Conservation (phyloP, 2,329 filamentous ascomycete genomes). For the Trichoderma sp. region DNA sequence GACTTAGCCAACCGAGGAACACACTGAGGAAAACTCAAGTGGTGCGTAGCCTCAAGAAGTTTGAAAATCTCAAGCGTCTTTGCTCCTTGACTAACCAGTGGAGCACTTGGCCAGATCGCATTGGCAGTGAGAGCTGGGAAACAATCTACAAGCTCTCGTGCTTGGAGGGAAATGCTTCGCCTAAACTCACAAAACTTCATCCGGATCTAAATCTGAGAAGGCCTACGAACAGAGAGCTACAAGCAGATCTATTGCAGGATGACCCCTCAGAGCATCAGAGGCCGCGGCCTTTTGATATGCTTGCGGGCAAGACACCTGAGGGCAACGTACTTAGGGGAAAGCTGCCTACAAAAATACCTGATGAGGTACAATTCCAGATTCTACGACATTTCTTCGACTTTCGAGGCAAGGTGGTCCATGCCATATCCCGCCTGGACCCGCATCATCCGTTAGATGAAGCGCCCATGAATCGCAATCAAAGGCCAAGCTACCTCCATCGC, state of each 20-base stretch:
- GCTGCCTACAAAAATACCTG: not conserved
- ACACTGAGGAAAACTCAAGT: not conserved
- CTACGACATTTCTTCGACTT: constrained; percentile 42
- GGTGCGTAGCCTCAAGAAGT: not conserved
- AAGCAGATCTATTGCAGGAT: not conserved
- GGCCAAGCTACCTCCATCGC: constrained; percentile 34
- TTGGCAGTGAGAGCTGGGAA: not conserved
- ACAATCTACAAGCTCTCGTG: not conserved
- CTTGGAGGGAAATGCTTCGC: constrained; percentile 19
- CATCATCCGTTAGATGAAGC: constrained; percentile 27
- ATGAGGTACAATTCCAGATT: constrained; percentile 37
- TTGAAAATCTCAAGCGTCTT: not conserved
- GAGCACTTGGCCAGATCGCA: not conserved
- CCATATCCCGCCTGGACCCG: constrained; percentile 47
- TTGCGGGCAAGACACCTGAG: not conserved
- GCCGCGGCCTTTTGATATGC: not conserved
- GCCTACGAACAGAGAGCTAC: not conserved
- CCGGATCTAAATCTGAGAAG: constrained; percentile 10
- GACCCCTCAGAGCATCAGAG: not conserved
- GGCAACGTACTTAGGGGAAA: not conserved
- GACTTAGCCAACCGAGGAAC: not conserved
- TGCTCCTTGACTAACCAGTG: not conserved
- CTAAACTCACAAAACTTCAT: constrained; percentile 2
- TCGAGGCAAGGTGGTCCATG: constrained; percentile 40
- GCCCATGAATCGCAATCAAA: constrained; percentile 16